Evolutionary conservation across 805 yeast genomes (phyloP).

Genomic region (Maudiozyma turicensis): DNA sequence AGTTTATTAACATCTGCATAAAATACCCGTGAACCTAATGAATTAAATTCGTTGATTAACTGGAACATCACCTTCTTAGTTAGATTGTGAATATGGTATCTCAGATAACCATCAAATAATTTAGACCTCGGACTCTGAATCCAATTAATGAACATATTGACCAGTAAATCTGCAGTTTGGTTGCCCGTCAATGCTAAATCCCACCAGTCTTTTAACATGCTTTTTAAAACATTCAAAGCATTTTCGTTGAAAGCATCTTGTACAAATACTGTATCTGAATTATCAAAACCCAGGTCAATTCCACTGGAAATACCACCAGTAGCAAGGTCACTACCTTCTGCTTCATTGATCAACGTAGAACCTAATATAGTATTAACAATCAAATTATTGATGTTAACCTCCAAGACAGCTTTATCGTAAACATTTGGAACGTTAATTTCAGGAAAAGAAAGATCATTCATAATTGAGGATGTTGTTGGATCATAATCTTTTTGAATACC

Average conservation of each 20-base stretch:
- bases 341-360: slow-evolving; percentile 74
- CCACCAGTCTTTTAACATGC: slow-evolving; percentile 87
- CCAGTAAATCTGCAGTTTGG: slow-evolving; percentile 69
- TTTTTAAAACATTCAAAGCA: slow-evolving; percentile 60
- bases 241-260: slow-evolving; percentile 76
- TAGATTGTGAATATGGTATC: slow-evolving; percentile 79
- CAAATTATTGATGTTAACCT: slow-evolving; percentile 67
- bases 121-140: slow-evolving; percentile 64
- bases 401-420: slow-evolving; percentile 69
- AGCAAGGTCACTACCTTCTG: slow-evolving; percentile 74
- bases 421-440: slow-evolving; percentile 67
- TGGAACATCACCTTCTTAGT: slow-evolving; percentile 77
- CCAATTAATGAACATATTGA: slow-evolving; percentile 78
- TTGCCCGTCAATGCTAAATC: slow-evolving; percentile 68
- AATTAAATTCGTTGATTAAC: slow-evolving; percentile 62
- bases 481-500: slow-evolving; percentile 64
- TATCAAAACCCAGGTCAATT: not conserved
- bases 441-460: slow-evolving; percentile 60
- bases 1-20: slow-evolving; percentile 73
- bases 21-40: slow-evolving; percentile 69
- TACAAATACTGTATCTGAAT: slow-evolving; percentile 37
- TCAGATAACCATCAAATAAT: slow-evolving; percentile 68
- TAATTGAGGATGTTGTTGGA: slow-evolving; percentile 25
- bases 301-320: slow-evolving; percentile 32
- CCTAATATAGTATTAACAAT: slow-evolving; percentile 81